These are phyloP conservation scores for Phialophora macrospora DNA, from an alignment of 2,329 filamentous ascomycete genomes.

Conservation along the genomic window DNA sequence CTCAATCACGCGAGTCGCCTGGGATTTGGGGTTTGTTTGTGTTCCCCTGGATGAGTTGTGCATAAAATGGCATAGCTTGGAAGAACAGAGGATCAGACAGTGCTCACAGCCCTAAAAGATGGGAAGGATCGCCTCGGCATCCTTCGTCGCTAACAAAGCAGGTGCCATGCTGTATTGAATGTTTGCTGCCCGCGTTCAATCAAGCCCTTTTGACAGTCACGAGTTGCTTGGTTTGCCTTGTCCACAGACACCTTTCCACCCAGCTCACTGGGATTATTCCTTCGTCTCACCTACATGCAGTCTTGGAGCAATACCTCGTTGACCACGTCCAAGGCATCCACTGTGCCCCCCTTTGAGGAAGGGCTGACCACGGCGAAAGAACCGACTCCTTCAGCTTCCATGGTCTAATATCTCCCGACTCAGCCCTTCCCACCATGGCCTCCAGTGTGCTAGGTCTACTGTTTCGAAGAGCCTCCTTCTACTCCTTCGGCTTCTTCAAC, in stretches of 20 bases:
- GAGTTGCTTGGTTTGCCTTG: conserved; percentile 11
- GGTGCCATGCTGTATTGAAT: conserved; percentile 9
- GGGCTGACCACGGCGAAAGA: conserved; percentile 7
- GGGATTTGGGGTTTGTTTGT: conserved; percentile 14
- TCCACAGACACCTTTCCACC: not conserved
- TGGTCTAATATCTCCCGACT: conserved; percentile 10
- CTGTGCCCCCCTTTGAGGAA: not conserved
- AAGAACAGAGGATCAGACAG: not conserved
- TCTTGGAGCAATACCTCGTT: not conserved
- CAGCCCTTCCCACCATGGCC: conserved; percentile 21
- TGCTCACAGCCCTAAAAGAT: conserved; percentile 13
- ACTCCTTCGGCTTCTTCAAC: conserved; percentile 44
- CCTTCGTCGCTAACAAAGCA: conserved; percentile 6
- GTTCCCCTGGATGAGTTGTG: conserved; percentile 20
- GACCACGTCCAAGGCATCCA: not conserved
- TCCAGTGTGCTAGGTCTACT: conserved; percentile 21
- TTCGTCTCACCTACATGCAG: not conserved
- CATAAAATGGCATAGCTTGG: conserved; percentile 1
- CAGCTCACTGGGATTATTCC: not conserved
- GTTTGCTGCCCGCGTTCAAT: conserved; percentile 15
- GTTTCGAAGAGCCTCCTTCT: conserved; percentile 26
- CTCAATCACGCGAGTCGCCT: conserved; percentile 12
- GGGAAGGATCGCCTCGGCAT: conserved; percentile 21
- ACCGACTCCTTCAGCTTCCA: conserved; percentile 7
- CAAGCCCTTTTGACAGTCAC: conserved; percentile 9